These are phyloP conservation scores for Backusella morwellensis DNA, from an alignment of 192 early-diverging fungal genomes.

Conservation along the genomic window DNA sequence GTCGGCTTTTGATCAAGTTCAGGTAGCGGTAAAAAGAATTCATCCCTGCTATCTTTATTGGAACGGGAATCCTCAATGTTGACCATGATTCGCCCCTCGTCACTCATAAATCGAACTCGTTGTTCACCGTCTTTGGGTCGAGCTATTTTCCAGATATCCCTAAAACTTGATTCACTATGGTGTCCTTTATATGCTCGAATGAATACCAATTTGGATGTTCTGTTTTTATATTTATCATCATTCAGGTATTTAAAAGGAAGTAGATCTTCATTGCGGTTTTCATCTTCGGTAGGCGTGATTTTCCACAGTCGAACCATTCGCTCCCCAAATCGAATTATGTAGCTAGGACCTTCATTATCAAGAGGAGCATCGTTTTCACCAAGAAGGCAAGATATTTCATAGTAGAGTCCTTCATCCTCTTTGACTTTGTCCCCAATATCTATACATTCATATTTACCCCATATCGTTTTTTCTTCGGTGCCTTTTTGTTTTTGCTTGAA, in stretches of 20 bases:
- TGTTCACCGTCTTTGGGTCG: neutral
- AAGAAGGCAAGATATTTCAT: neutral
- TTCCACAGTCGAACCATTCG: neutral
- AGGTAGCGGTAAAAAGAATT: neutral
- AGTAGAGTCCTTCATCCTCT: neutral
- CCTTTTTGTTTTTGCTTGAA: neutral
- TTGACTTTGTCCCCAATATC: neutral
- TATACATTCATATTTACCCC: neutral
- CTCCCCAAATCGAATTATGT: neutral
- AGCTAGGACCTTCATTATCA: neutral
- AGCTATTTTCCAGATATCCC: neutral
- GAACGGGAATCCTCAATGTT: neutral
- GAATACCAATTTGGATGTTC: neutral
- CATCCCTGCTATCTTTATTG: neutral
- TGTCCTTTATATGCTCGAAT: neutral
- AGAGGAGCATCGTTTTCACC: neutral
- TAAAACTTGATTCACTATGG: neutral
- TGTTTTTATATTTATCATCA: neutral
- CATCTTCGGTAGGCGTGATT: neutral
- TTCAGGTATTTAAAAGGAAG: neutral
- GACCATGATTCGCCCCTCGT: neutral
- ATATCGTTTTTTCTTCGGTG: neutral
- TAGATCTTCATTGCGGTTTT: neutral
- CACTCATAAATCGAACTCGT: neutral
- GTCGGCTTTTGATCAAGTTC: neutral